phyloP scores from a whole-genome alignment of 2,329 filamentous ascomycete genomes.

The Trichoderma sp. region DNA sequence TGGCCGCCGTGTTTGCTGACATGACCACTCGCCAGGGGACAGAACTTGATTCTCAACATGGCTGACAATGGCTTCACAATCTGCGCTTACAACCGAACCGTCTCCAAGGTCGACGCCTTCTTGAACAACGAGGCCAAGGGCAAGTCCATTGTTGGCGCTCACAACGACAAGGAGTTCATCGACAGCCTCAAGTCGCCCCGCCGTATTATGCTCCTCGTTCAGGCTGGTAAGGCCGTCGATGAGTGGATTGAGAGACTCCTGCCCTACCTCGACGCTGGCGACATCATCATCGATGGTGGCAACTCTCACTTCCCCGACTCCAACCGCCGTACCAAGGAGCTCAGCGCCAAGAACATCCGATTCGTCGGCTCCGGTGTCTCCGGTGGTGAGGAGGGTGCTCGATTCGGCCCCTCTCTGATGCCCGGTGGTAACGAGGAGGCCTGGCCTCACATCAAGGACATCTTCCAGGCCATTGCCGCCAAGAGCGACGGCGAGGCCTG shows the following conservation, averaged over 20 bases:
- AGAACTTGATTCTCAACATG: conserved; percentile 89
- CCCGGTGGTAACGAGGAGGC: conserved; percentile 98
- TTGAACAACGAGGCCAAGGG: conserved; percentile 89
- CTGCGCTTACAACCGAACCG: conserved; percentile 97
- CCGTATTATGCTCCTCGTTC: conserved; percentile 97
- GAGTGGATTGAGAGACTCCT: conserved; percentile 98
- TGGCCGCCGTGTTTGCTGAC: conserved; percentile 23
- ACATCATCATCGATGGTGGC: conserved; percentile 98
- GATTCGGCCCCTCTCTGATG: conserved; percentile 97
- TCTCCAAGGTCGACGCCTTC: conserved; percentile 96
- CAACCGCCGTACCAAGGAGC: conserved; percentile 94
- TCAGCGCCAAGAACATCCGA: conserved; percentile 81
- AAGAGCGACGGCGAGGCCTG: conserved; percentile 97
- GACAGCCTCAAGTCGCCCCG: conserved; percentile 96
- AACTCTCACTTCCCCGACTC: conserved; percentile 99
- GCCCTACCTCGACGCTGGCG: conserved; percentile 77
- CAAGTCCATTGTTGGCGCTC: conserved; percentile 92
- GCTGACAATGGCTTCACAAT: conserved; percentile 94
- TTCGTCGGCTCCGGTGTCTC: conserved; percentile 98
- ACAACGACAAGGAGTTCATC: conserved; percentile 92
- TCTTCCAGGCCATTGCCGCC: conserved; percentile 96
- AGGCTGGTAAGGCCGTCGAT: conserved; percentile 96
- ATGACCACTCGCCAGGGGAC: conserved; percentile 51
- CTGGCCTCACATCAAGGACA: conserved; percentile 98
- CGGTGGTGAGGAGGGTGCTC: conserved; percentile 98